Percentiles rank a stretch among this genome's conserved stretches.
Conservation (phyloP, 352 stramenopile genomes). For the Phytophthora hibernalis region DNA sequence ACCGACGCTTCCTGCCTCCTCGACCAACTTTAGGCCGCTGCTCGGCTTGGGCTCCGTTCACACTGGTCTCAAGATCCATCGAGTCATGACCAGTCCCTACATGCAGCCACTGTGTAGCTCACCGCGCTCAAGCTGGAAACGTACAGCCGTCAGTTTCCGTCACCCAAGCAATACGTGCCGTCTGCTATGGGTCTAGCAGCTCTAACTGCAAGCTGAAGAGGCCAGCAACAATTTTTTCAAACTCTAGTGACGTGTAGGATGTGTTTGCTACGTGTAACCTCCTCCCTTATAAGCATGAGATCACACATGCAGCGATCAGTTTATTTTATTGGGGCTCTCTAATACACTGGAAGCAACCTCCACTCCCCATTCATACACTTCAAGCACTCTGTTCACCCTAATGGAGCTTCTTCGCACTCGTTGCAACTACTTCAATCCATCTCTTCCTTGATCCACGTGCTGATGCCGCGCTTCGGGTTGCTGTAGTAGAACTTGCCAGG, state of each 20-base stretch:
- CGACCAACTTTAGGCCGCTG: slow-evolving; percentile 21
- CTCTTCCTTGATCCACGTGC: slow-evolving; percentile 90
- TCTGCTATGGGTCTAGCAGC: slow-evolving; percentile 20
- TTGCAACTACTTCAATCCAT: slow-evolving; percentile 60
- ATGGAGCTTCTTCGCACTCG: slow-evolving; percentile 16
- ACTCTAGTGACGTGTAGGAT: slow-evolving; percentile 20
- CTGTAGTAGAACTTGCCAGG: slow-evolving; percentile 92
- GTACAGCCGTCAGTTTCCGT: slow-evolving; percentile 14
- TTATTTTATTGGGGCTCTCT: slow-evolving; percentile 37
- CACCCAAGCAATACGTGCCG: slow-evolving; percentile 19
- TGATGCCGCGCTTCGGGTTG: slow-evolving; percentile 90
- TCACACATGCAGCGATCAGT: slow-evolving; percentile 25
- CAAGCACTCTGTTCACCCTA: slow-evolving; percentile 25
- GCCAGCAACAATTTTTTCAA: not conserved
- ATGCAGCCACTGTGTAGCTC: slow-evolving; percentile 19
- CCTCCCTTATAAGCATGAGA: slow-evolving; percentile 21
- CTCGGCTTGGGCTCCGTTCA: slow-evolving; percentile 17
- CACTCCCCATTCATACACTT: slow-evolving; percentile 38
- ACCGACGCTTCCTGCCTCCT: slow-evolving; percentile 19
- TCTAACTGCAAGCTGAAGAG: slow-evolving; percentile 25
- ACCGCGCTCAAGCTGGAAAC: slow-evolving; percentile 22
- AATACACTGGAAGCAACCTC: slow-evolving; percentile 32
- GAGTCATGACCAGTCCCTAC: slow-evolving; percentile 21
- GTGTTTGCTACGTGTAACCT: slow-evolving; percentile 17
- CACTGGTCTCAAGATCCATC: slow-evolving; percentile 33